These are phyloP conservation scores for Lachnum nothofagi DNA, from an alignment of 2,329 filamentous ascomycete genomes.

Conservation along the genomic window DNA sequence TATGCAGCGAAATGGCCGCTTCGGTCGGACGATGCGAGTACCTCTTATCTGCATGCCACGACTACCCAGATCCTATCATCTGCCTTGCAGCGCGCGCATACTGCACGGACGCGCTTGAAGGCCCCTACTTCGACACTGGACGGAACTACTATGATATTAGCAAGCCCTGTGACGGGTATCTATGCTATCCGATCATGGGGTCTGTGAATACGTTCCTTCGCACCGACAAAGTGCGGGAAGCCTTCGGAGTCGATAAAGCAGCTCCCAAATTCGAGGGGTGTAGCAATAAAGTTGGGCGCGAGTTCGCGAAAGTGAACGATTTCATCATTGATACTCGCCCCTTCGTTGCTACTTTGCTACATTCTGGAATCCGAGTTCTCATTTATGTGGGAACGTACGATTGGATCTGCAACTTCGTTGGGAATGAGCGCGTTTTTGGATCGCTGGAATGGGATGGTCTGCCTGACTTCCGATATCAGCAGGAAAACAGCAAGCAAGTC, in stretches of 20 bases:
- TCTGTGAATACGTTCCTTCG: slow-evolving; percentile 21
- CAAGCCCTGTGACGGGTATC: slow-evolving; percentile 19
- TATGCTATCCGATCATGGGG: slow-evolving; percentile 24
- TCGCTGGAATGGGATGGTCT: slow-evolving; percentile 20
- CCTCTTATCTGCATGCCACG: slow-evolving; percentile 14
- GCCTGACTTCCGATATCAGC: slow-evolving; percentile 19
- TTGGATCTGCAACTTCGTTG: slow-evolving; percentile 25
- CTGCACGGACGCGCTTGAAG: slow-evolving; percentile 16
- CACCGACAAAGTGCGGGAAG: slow-evolving; percentile 16
- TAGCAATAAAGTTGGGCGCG: slow-evolving; percentile 18
- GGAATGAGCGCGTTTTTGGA: slow-evolving; percentile 21
- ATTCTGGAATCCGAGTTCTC: slow-evolving; percentile 19
- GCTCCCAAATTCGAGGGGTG: slow-evolving; percentile 18
- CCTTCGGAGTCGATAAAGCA: slow-evolving; percentile 15
- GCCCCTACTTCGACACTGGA: slow-evolving; percentile 18
- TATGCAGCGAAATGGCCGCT: slow-evolving; percentile 14
- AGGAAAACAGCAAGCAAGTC: slow-evolving; percentile 20
- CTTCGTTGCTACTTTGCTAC: slow-evolving; percentile 16
- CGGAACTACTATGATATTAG: slow-evolving; percentile 21
- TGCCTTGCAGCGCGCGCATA: slow-evolving; percentile 9
- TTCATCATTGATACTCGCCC: slow-evolving; percentile 19
- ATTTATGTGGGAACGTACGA: slow-evolving; percentile 26
- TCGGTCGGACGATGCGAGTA: slow-evolving; percentile 19
- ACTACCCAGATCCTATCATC: slow-evolving; percentile 17
- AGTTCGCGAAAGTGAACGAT: slow-evolving; percentile 20